Evolutionary conservation across 2,329 filamentous ascomycete genomes (phyloP).

Genomic region (Clonostachys rosea): DNA sequence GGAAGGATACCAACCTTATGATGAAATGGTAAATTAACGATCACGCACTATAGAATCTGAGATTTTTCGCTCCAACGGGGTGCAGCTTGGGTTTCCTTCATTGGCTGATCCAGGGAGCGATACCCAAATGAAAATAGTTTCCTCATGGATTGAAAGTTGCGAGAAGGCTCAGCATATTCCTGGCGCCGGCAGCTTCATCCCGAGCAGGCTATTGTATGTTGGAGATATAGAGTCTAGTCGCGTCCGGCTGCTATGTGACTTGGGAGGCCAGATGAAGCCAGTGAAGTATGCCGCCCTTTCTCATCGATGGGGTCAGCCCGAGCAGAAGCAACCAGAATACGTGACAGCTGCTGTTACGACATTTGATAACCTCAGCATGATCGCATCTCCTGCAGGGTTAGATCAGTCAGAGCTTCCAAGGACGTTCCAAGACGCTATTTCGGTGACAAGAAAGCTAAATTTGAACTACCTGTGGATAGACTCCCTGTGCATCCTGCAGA

Average conservation of each 20-base stretch:
- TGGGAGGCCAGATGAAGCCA: neutral
- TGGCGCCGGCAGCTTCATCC: neutral
- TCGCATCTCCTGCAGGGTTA: neutral
- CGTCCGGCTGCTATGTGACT: neutral
- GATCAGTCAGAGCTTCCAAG: neutral
- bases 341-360: neutral
- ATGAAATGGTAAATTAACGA: too few relatives aligned
- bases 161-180: neutral
- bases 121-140: neutral
- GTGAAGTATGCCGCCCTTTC: neutral
- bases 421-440: neutral
- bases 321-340: too few relatives aligned
- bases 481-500: conserved; percentile 1
- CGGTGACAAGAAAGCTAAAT: neutral
- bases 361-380: neutral
- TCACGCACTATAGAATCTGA: too few relatives aligned
- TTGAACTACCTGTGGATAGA: conserved; percentile 1
- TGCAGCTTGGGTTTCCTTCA: neutral
- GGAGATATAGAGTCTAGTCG: neutral
- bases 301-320: neutral
- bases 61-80: neutral
- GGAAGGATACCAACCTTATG: too few relatives aligned
- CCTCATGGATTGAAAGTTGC: neutral
- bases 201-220: neutral
- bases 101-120: neutral